Evolutionary conservation across 805 yeast species (phyloP), one percentile per base, ranked within the genome.

Genomic region (Monosporozyma yasuniensis): DNA sequence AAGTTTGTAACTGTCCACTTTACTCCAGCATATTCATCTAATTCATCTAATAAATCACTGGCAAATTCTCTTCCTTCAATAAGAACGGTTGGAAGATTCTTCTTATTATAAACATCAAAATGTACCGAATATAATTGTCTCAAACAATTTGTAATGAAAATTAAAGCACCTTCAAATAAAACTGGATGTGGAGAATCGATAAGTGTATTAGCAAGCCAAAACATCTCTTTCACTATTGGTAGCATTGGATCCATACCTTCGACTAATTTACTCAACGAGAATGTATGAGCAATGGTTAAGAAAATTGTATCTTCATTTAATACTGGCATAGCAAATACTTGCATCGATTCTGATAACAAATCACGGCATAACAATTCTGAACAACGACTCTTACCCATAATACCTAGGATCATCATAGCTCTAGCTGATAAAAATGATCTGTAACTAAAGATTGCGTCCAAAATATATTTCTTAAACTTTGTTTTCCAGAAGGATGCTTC

Each of bases 371-470:
- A 56, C n/a, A 72, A 71, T 57, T 81, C 85, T 47, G 77, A 77
- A 16, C 82, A 76, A 21, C 87, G 87, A 12, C 71, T 66, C 51
- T 77, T 77, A 0, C 85, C 74, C 44, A 87, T 64, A 35, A 82
- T 76, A 32, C 95, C 91, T 16, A 85, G 72, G 9, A 84, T 75
- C 48, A 85, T 66, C 51, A 82, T 66, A 1, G 87, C 85, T 51
- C 89, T 70, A 4, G 78, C 77, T 57, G 84, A 85, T 47, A 84
- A 72, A 37, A 81, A 74, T 0, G 85, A 77, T 28, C 72, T 69
- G 3, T 70, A 64, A 42, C 69, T 66, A 57, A 80, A 79, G 0
- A 84, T 79, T 19, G 84, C 75, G 51, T 78, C 80, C 50, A 81
- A 68, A 2, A 82, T 76, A 55, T 77, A 74, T 23, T 82, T 72